Base-by-base conservation (phyloP, 257 asterid species). In the Solanum verrucosum region DNA sequence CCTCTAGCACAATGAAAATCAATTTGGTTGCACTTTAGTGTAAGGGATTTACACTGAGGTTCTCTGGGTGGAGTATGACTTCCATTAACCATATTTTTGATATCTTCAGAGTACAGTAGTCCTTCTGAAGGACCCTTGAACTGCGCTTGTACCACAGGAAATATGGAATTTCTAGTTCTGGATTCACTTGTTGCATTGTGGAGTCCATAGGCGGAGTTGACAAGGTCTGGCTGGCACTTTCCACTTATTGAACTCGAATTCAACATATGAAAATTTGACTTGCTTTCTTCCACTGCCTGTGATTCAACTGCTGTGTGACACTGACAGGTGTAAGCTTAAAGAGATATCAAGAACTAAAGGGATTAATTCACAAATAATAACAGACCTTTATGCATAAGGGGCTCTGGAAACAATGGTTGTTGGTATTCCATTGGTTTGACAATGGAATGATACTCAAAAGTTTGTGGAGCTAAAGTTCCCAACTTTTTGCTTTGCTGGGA, bases 231-330 rank as follows among this genome's bases (percentile, higher is more conserved):
- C 68, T 88, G 89, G 84, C 25, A 82, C 89, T 88, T 74, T 78
- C 87, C 90, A 83, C 90, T 92, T 89, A 91, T 87, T 84, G 83
- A 87, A 87, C 84, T 52, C 16, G 87, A 82, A 84, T 86, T 89
- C 73, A 90, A 86, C 68, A 72, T n/a, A 59, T 86, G 91, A 79
- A 60, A 71, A 87, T 77, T 84, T 89, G 73, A 88, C 85, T 85
- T 86, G 37, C 88, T 86, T 67, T 83, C 90, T 85, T 88, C 92
- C 86, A 82, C 74, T 89, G 83, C 84, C 87, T 85, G 44, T 65
- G 88, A 81, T 87, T 87, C 89, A 49, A 91, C 88, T 71, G 90
- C 89, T 89, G 90, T 92, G 91, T 85, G 31, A 87, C 33, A 89
- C 79, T 84, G 31, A 60, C 56, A 87, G 79, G 29, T 83, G 75